Base-by-base conservation (phyloP, 2,329 filamentous ascomycete genomes). In the Periconia sp. region DNA sequence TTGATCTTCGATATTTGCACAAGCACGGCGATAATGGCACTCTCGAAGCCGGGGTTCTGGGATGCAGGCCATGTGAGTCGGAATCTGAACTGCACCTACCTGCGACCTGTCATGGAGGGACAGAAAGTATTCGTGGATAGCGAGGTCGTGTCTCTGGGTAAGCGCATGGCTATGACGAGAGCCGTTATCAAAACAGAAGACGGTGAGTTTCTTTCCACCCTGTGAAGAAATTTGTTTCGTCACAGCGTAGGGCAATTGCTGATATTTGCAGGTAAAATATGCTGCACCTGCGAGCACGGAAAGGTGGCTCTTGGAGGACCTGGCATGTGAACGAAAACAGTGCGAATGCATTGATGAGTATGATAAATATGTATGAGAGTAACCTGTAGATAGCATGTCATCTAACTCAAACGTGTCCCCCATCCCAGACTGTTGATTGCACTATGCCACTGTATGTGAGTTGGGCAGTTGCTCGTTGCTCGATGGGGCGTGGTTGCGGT, bases 1-100 rank as follows among this genome's bases (percentile, higher is more conserved):
- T 69, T 81, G 6, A 79, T 84, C 42, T 82, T 82, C 54, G 83
- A 86, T 61, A 80, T 84, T 68, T 75, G 77, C 50, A 81, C 79
- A 1, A 76, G 73, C 7, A 64, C 76, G 8, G 69, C 76, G 6
- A 65, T 77, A 15, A 60, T 56, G 6, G 63, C 69, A 3, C 60
- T 63, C 17, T 60, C 65, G 6, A 57, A 54, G n/a, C 62, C 70
- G 2, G 71, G 68, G 1, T 75, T 74, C 46, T 81, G 77, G 77
- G 67, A 78, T 44, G 64, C 68, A n/a, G 76, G 35, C 2, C 42
- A 45, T 40, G 40, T 49, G 27, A 64, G 60, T 59, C 54, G 61
- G 55, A 73, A 63, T 49, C 63, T 81, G 56, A 79, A 74, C 58
- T 77, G 77, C 46, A 78, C 73, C 2, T 81, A 79, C 55, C 54